A percentile compares a stretch with the other conserved stretches of the same genome.
Conservation (phyloP, 352 stramenopile genomes). For the Globisporangium cystogenes region DNA sequence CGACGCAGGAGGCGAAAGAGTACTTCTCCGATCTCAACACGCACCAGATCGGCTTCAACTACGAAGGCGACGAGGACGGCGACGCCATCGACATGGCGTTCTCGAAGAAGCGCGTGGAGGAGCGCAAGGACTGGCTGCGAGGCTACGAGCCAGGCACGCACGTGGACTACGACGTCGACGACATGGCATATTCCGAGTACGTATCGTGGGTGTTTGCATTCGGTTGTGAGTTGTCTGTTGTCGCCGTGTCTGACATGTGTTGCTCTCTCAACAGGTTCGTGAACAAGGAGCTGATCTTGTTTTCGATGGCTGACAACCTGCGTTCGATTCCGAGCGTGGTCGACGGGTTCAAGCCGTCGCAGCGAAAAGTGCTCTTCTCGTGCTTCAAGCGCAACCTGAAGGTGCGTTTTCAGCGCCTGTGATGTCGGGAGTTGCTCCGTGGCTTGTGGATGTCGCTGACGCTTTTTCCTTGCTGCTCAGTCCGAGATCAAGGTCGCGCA, state of each 20-base stretch:
- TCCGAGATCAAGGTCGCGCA: slow-evolving; percentile 92
- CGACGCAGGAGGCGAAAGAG: slow-evolving; percentile 93
- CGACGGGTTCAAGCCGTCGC: slow-evolving; percentile 98
- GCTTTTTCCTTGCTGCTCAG: slow-evolving; percentile 6
- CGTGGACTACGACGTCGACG: slow-evolving; percentile 90
- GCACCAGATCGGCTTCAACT: slow-evolving; percentile 93
- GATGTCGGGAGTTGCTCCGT: neutral
- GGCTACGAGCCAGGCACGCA: slow-evolving; percentile 83
- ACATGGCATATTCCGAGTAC: slow-evolving; percentile 92
- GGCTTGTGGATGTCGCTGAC: neutral
- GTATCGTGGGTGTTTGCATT: slow-evolving; percentile 6
- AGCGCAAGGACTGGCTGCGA: slow-evolving; percentile 95
- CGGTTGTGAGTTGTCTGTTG: neutral
- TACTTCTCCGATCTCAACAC: slow-evolving; percentile 95
- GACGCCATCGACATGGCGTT: slow-evolving; percentile 97
- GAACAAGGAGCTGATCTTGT: slow-evolving; percentile 99
- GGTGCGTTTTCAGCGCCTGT: slow-evolving; percentile 28
- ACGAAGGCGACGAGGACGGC: slow-evolving; percentile 84
- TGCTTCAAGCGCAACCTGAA: slow-evolving; percentile 99
- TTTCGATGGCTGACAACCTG: slow-evolving; percentile 97
- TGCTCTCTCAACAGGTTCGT: slow-evolving; percentile 79
- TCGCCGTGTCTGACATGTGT: neutral
- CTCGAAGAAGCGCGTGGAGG: slow-evolving; percentile 94
- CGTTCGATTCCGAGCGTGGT: slow-evolving; percentile 94
- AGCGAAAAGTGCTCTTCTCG: slow-evolving; percentile 97